These are phyloP conservation scores for Thermoascus crustaceus DNA, from an alignment of 2,329 filamentous ascomycete genomes.

Conservation along the genomic window DNA sequence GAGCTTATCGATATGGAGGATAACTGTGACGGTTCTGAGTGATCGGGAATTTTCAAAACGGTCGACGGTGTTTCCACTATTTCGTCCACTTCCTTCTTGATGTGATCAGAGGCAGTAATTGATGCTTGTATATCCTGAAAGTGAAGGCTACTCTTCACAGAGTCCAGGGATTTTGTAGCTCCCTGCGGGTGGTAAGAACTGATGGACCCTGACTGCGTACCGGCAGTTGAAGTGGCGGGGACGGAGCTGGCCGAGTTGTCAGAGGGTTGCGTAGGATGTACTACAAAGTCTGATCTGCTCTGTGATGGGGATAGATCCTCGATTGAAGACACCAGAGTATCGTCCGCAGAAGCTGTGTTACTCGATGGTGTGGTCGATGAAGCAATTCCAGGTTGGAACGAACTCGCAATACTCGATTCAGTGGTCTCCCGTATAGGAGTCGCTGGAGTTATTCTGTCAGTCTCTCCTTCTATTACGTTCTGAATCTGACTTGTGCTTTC, in stretches of 20 bases:
- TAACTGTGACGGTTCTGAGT: too few species aligned
- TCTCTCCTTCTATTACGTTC: not conserved
- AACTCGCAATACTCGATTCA: slow-evolving; percentile 2
- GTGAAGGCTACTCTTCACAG: too few species aligned
- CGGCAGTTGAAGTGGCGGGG: not conserved
- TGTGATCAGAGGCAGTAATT: too few species aligned
- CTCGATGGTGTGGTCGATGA: not conserved
- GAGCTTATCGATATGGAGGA: too few species aligned
- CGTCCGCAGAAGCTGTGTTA: not conserved
- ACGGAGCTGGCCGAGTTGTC: too few species aligned
- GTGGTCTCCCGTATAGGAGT: slow-evolving; percentile 6
- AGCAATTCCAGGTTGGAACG: slow-evolving; percentile 1
- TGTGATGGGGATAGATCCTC: too few species aligned
- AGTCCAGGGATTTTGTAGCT: too few species aligned
- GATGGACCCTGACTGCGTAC: not conserved
- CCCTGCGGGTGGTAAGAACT: too few species aligned
- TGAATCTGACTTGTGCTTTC: not conserved
- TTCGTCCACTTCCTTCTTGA: slow-evolving; percentile 7
- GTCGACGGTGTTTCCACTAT: slow-evolving; percentile 8
- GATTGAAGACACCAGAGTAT: not conserved
- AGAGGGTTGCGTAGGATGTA: too few species aligned
- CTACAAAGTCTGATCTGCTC: too few species aligned
- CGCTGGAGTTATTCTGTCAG: not conserved
- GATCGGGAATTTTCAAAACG: too few species aligned
- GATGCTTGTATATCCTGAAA: not conserved